phyloP scores from a whole-genome alignment of 768 basidiomycete genomes.

The Coprinellus micaceus region DNA sequence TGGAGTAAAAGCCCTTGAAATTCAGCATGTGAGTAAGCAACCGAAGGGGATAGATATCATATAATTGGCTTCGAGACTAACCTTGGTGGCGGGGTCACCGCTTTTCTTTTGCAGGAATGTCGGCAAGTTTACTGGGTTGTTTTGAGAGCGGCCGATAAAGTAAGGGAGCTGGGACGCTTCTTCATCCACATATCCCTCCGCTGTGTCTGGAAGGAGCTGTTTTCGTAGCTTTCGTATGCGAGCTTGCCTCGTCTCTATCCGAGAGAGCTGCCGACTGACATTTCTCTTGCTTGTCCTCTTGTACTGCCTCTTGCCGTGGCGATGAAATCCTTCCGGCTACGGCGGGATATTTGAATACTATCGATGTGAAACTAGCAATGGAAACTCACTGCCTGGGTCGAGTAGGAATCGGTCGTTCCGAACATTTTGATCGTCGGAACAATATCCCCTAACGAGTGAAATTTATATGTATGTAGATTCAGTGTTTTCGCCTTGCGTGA shows the following conservation, averaged over 20 bases:
- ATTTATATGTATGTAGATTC: constrained; percentile 1
- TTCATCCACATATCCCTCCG: not conserved
- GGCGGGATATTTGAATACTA: not conserved
- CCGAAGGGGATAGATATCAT: too few relatives aligned
- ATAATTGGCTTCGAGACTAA: not conserved
- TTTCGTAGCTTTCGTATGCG: not conserved
- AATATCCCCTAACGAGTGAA: constrained; percentile 6
- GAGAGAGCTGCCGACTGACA: not conserved
- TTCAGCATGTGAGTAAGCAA: not conserved
- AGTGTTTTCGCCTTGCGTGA: not conserved
- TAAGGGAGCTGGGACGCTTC: not conserved
- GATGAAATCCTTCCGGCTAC: not conserved
- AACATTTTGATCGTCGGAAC: not conserved
- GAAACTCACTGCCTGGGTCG: constrained; percentile 17
- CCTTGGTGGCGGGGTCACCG: not conserved
- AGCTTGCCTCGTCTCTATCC: not conserved
- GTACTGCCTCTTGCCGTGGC: not conserved
- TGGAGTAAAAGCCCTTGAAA: constrained; percentile 24
- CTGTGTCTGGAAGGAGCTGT: not conserved
- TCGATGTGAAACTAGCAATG: not conserved
- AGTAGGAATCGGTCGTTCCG: constrained; percentile 8
- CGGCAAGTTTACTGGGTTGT: not conserved
- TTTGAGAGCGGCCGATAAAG: constrained; percentile 1
- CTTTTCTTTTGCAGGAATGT: not conserved
- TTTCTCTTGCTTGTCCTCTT: not conserved